Percentiles rank a stretch among this genome's conserved stretches.
These are phyloP conservation scores for Acacia crassicarpa DNA, from an alignment of 306 rosid species.

Conservation along the genomic window DNA sequence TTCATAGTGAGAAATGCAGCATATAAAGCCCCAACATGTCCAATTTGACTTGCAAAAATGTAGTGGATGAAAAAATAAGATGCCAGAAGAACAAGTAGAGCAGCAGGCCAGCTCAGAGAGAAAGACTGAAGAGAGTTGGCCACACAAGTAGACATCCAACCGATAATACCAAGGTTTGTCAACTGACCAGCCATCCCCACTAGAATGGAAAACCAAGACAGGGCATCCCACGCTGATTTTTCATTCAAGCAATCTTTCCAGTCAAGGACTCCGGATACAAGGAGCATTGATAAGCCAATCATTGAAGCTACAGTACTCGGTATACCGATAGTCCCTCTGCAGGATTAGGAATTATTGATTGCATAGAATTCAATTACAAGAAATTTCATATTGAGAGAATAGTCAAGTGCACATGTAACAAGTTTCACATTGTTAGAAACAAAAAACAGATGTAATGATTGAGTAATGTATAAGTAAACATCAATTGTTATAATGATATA, in stretches of 20 bases:
- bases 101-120: conserved; percentile 85
- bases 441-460: too few species aligned
- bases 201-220: conserved; percentile 89
- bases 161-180: conserved; percentile 85
- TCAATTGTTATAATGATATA: too few species aligned
- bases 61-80: conserved; percentile 89
- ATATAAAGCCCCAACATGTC: conserved; percentile 91
- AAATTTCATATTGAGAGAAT: conserved; percentile 12
- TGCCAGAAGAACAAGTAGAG: conserved; percentile 76
- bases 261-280: conserved; percentile 75
- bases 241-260: conserved; percentile 81
- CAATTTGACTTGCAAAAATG: conserved; percentile 96
- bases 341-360: conserved; percentile 13
- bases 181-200: conserved; percentile 95
- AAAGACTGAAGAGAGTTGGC: conserved; percentile 57
- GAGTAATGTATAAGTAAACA: background rate
- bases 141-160: conserved; percentile 80
- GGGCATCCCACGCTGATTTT: conserved; percentile 49
- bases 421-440: background rate
- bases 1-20: conserved; percentile 93
- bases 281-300: conserved; percentile 85
- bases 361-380: conserved; percentile 26
- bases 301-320: conserved; percentile 87
- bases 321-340: conserved; percentile 73
- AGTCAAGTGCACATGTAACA: background rate